Evolutionary conservation across 345 rosid species (phyloP).

Genomic region (Geranium brycei): DNA sequence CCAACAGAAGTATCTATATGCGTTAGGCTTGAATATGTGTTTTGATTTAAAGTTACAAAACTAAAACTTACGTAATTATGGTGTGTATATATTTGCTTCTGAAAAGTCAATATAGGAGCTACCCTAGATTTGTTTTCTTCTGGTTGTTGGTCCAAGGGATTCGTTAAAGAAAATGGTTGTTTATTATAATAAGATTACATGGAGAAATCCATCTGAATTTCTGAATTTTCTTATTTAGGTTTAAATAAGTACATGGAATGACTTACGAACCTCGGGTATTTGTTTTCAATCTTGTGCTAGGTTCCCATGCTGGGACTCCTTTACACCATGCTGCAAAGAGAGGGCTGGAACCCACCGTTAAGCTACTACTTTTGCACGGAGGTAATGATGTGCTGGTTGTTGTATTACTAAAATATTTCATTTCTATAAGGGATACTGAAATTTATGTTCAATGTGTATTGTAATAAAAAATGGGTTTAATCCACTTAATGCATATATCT

Average conservation of each 20-base stretch:
- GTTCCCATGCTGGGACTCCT: constrained; percentile 81
- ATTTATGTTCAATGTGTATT: not conserved
- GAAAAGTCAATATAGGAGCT: no score
- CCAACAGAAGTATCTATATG: not conserved
- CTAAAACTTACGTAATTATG: no score
- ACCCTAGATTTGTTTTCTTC: no score
- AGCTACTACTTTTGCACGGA: constrained; percentile 67
- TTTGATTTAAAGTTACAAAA: not conserved
- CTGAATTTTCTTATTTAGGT: no score
- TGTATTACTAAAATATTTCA: not conserved
- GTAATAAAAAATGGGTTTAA: not conserved
- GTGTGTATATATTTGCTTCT: no score
- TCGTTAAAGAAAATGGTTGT: no score
- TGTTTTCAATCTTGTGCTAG: constrained; percentile 15
- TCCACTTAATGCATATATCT: not conserved
- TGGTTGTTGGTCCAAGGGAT: no score
- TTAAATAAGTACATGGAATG: no score
- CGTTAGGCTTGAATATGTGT: not conserved
- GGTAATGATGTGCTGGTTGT: constrained; percentile 25
- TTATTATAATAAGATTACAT: no score
- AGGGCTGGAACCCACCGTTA: constrained; percentile 68
- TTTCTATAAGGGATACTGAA: constrained; percentile 1
- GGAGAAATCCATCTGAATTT: no score
- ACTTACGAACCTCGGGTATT: not conserved
- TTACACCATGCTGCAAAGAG: constrained; percentile 95